A percentile compares a stretch with the other conserved stretches of the same genome.
phyloP scores from a whole-genome alignment of 108 stramenopile genomes.

The Epithemia pelagica region DNA sequence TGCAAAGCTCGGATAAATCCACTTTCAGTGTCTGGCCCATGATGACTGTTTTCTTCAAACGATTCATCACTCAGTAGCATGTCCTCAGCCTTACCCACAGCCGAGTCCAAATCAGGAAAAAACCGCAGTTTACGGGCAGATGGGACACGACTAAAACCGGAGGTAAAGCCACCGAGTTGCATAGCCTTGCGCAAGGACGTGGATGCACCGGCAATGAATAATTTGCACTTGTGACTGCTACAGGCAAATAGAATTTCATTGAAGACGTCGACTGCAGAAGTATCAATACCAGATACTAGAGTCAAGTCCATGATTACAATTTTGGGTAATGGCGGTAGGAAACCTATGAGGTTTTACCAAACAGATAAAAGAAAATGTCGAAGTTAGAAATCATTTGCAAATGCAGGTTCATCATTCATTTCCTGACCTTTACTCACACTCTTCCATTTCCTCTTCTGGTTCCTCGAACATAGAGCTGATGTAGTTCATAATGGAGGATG shows the following conservation, averaged over 20 bases:
- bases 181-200: conserved; percentile 30
- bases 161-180: conserved; percentile 33
- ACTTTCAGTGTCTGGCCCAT: conserved; percentile 5
- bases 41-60: conserved; percentile 9
- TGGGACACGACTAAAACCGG: conserved; percentile 1
- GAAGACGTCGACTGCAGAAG: conserved; percentile 58
- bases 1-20: conserved; percentile 44
- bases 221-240: conserved; percentile 32
- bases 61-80: conserved; percentile 34
- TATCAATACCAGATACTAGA: conserved; percentile 68
- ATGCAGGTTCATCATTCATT: not conserved
- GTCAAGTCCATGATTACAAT: conserved; percentile 58
- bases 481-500: conserved; percentile 52
- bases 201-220: conserved; percentile 49
- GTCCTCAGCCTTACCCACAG: conserved; percentile 73
- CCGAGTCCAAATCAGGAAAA: conserved; percentile 44
- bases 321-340: conserved; percentile 49
- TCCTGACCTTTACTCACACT: not conserved
- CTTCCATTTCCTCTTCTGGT: not conserved
- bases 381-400: no score
- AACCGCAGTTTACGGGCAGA: conserved; percentile 36
- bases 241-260: conserved; percentile 45
- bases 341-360: conserved; percentile 1
- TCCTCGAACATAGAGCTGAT: conserved; percentile 75
- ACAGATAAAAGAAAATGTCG: conserved; percentile 4